Evolutionary conservation across 2,329 filamentous ascomycete species (phyloP).

Genomic region (Elsinoe necatrix): DNA sequence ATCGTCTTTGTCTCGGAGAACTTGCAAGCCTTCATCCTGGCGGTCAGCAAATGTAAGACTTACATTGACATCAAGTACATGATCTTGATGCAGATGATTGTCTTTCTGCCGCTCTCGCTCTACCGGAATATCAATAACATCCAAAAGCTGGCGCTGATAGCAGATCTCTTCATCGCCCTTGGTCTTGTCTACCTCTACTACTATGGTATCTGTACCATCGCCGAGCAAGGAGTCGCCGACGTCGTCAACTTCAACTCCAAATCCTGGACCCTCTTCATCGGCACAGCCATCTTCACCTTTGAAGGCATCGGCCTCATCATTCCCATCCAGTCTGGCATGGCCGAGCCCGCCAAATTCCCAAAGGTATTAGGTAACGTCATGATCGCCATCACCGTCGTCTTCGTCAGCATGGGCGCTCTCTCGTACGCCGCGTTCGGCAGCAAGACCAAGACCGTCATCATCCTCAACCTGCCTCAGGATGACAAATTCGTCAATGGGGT

Average conservation of each 20-base stretch:
- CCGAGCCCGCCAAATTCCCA: slow-evolving; percentile 80
- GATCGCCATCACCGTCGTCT: slow-evolving; percentile 87
- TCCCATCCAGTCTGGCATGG: slow-evolving; percentile 97
- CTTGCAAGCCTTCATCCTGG: slow-evolving; percentile 84
- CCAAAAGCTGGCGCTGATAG: slow-evolving; percentile 85
- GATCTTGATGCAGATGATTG: slow-evolving; percentile 88
- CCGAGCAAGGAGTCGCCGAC: slow-evolving; percentile 67
- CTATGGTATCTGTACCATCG: slow-evolving; percentile 82
- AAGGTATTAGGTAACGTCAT: slow-evolving; percentile 82
- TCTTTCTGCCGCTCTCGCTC: slow-evolving; percentile 89
- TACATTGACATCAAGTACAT: slow-evolving; percentile 80
- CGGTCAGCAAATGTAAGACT: slow-evolving; percentile 79
- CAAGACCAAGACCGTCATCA: slow-evolving; percentile 88
- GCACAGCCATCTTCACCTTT: slow-evolving; percentile 97
- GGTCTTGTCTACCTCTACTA: slow-evolving; percentile 93
- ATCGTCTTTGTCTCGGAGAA: slow-evolving; percentile 97
- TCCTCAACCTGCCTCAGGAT: slow-evolving; percentile 93
- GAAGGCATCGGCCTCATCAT: slow-evolving; percentile 97
- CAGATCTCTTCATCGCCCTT: slow-evolving; percentile 87
- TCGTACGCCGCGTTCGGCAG: slow-evolving; percentile 96
- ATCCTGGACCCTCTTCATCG: slow-evolving; percentile 96
- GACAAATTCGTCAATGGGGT: slow-evolving; percentile 91
- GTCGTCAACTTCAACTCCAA: slow-evolving; percentile 83
- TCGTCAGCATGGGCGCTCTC: slow-evolving; percentile 81
- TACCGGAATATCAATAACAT: slow-evolving; percentile 96